Conservation (phyloP, 129 eudicot species). For the Dittrichia graveolens region DNA sequence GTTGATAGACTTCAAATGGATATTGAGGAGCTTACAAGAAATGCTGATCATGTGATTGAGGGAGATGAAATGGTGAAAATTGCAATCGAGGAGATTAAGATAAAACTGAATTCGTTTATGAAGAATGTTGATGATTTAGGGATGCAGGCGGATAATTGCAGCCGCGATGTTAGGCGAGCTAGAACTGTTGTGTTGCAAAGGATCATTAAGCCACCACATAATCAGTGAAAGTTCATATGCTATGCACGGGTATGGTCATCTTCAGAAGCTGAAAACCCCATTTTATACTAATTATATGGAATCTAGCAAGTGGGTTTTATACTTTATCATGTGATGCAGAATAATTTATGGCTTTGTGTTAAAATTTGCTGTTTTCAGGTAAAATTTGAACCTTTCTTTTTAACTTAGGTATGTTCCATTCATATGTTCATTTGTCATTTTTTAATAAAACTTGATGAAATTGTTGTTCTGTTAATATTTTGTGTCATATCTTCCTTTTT, state of each 20-base stretch:
- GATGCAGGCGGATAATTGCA: slow-evolving; percentile 69
- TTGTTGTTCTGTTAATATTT: slow-evolving; percentile 4
- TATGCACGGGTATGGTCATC: slow-evolving; percentile 11
- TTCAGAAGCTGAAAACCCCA: slow-evolving; percentile 17
- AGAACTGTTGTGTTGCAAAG: slow-evolving; percentile 84
- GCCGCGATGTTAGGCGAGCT: slow-evolving; percentile 80
- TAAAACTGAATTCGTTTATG: slow-evolving; percentile 61
- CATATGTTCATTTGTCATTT: slow-evolving; percentile 32
- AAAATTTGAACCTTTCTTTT: not conserved
- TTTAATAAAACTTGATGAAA: slow-evolving; percentile 12
- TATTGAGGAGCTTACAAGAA: slow-evolving; percentile 53
- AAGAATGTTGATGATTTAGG: slow-evolving; percentile 85
- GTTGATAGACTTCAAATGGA: slow-evolving; percentile 71
- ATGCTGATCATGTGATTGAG: slow-evolving; percentile 48
- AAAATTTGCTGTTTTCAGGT: slow-evolving; percentile 23
- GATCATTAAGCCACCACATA: slow-evolving; percentile 57
- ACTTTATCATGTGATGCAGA: slow-evolving; percentile 21
- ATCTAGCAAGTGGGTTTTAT: slow-evolving; percentile 8
- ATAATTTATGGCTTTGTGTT: slow-evolving; percentile 20
- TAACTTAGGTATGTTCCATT: slow-evolving; percentile 31
- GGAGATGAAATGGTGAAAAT: slow-evolving; percentile 70
- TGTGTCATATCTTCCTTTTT: not conserved
- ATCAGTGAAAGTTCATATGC: slow-evolving; percentile 8
- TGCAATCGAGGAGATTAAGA: slow-evolving; percentile 70
- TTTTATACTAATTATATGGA: slow-evolving; percentile 17